phyloP scores from a whole-genome alignment of 2,329 filamentous ascomycete species.

The Pseudogymnoascus sp. region DNA sequence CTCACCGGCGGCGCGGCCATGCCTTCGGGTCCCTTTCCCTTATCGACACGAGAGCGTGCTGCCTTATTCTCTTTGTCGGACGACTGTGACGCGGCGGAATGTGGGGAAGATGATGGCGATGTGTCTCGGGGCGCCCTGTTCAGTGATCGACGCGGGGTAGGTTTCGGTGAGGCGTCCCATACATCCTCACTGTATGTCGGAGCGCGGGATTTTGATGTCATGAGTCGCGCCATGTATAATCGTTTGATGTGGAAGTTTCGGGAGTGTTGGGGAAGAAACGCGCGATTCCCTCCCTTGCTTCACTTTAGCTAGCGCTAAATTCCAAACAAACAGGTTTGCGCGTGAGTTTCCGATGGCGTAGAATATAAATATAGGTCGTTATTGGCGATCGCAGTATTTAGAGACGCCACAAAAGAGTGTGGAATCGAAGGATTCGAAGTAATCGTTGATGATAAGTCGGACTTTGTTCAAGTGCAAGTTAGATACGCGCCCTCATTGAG shows the following conservation, averaged over 20 bases:
- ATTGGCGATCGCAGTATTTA: background rate
- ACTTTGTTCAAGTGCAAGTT: background rate
- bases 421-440: background rate
- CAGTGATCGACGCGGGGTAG: constrained; percentile 17
- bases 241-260: background rate
- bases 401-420: background rate
- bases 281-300: background rate
- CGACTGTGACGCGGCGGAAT: constrained; percentile 31
- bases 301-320: background rate
- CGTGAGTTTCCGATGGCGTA: background rate
- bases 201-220: constrained; percentile 25
- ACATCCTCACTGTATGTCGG: constrained; percentile 25
- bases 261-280: constrained; percentile 4
- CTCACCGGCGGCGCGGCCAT: constrained; percentile 32
- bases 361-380: background rate
- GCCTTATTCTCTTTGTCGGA: constrained; percentile 46
- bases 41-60: constrained; percentile 30
- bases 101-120: constrained; percentile 27
- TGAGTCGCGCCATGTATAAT: background rate
- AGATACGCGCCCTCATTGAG: background rate
- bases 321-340: constrained; percentile 4
- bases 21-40: constrained; percentile 37
- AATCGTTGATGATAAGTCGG: background rate
- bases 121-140: constrained; percentile 14
- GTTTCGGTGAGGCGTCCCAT: constrained; percentile 29